phyloP scores from a whole-genome alignment of 768 basidiomycete genomes.

The Butyriboletus loyo region DNA sequence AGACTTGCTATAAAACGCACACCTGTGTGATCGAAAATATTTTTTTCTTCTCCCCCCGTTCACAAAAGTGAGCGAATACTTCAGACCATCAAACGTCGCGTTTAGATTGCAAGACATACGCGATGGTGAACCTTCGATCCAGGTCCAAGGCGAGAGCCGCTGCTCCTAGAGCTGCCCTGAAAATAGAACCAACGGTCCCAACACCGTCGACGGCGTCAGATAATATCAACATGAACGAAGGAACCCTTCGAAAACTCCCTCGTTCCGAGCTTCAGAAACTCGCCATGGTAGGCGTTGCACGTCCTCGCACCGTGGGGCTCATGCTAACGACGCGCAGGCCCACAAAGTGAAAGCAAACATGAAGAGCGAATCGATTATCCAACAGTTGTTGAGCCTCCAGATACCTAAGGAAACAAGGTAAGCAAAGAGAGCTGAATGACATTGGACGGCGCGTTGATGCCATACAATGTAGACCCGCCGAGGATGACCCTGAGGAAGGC shows the following conservation, averaged over 20 bases:
- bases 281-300: slow-evolving; percentile 16
- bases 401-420: slow-evolving; percentile 12
- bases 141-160: slow-evolving; percentile 5
- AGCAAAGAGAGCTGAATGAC: not conserved
- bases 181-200: not conserved
- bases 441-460: not conserved
- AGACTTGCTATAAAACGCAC: slow-evolving; percentile 8
- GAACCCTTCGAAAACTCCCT: slow-evolving; percentile 21
- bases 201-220: not conserved
- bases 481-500: slow-evolving; percentile 5
- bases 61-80: not conserved
- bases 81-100: not conserved
- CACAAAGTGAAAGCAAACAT: slow-evolving; percentile 23
- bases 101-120: not conserved
- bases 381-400: slow-evolving; percentile 13
- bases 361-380: slow-evolving; percentile 28
- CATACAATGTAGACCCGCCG: slow-evolving; percentile 1
- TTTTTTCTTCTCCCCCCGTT: not conserved
- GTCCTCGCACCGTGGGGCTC: not conserved
- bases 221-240: slow-evolving; percentile 7
- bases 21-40: not conserved
- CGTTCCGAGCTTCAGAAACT: slow-evolving; percentile 26
- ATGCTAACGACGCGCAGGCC: slow-evolving; percentile 13
- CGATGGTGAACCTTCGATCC: slow-evolving; percentile 8
- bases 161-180: not conserved